Conservation (phyloP, 768 basidiomycete genomes). For the Suillus occidentalis region DNA sequence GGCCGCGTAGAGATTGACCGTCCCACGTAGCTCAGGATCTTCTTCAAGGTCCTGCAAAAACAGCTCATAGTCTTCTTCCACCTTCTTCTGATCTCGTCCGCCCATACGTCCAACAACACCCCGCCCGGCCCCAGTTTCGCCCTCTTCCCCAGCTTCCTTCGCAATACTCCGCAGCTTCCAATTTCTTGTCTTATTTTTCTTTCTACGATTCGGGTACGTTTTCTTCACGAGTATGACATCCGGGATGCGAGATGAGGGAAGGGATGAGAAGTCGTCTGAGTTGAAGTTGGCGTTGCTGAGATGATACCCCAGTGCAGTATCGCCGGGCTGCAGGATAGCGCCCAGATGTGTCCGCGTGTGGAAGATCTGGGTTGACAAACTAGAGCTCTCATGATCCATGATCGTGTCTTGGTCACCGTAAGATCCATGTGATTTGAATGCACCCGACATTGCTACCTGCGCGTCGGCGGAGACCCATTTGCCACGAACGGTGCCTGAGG, state of each 20-base stretch:
- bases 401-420: constrained; percentile 47
- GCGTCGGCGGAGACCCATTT: constrained; percentile 86
- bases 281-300: constrained; percentile 92
- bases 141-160: constrained; percentile 87
- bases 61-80: constrained; percentile 95
- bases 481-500: constrained; percentile 64
- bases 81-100: constrained; percentile 86
- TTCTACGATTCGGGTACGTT: constrained; percentile 89
- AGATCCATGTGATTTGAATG: constrained; percentile 58
- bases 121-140: constrained; percentile 70
- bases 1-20: constrained; percentile 85
- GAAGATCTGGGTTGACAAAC: constrained; percentile 73
- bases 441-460: constrained; percentile 84
- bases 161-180: constrained; percentile 94
- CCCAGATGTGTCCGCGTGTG: constrained; percentile 98
- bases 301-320: constrained; percentile 89
- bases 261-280: constrained; percentile 75
- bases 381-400: constrained; percentile 64
- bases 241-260: constrained; percentile 70
- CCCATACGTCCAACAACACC: constrained; percentile 92
- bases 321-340: constrained; percentile 90
- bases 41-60: constrained; percentile 95
- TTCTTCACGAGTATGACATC: constrained; percentile 95
- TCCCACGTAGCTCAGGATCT: constrained; percentile 85
- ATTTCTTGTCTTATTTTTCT: constrained; percentile 80